Evolutionary conservation across 1,139 yeast species (phyloP), one percentile per base, ranked within the genome.

Genomic region (Yamadazyma aaseri): DNA sequence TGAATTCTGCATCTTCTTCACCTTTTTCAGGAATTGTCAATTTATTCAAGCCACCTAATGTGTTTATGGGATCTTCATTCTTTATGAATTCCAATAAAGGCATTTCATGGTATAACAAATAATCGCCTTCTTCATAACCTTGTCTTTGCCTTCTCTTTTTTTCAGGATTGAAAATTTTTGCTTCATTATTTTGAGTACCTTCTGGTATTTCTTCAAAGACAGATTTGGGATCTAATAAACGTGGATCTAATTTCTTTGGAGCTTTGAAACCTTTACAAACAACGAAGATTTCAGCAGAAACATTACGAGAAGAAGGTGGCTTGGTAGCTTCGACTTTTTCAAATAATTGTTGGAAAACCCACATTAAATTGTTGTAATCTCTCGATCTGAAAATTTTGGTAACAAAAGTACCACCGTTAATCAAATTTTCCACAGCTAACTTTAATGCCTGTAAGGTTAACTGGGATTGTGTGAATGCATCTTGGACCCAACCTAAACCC

Each of bases 401-500:
- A 27, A 92, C 90, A 58, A 92, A 92, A n/a, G 95, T 87, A 46
- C 99, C 99, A 34, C 96, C 96, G 10, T 85, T 85, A 20, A 76
- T 71, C 53, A 94, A 72, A 59, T 92, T 89, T 62, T 94, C 98
- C n/a, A 83, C 96, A 1, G 98, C 98, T 45, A 92, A 73, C 58
- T 83, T 89, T 51, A 94, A 71, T 21, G 97, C 95, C 65, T 89
- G 96, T 48, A 92, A 70, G 21, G 96, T 94, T 52, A 92, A 78
- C 58, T 92, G 97, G 14, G 97, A 87, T 66, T 92, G 99, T 2
- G 97, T 87, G 64, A 86, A 94, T 1, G 98, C 98, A 78, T 92
- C 99, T 61, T 94, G 98, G 20, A 86, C 92, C 98, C 98, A 94
- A 16, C 96, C 96, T 53, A 90, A 73, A 81, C 98, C 98, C 48